These are phyloP conservation scores for Salix brachista DNA, from an alignment of 345 rosid species.

Conservation along the genomic window DNA sequence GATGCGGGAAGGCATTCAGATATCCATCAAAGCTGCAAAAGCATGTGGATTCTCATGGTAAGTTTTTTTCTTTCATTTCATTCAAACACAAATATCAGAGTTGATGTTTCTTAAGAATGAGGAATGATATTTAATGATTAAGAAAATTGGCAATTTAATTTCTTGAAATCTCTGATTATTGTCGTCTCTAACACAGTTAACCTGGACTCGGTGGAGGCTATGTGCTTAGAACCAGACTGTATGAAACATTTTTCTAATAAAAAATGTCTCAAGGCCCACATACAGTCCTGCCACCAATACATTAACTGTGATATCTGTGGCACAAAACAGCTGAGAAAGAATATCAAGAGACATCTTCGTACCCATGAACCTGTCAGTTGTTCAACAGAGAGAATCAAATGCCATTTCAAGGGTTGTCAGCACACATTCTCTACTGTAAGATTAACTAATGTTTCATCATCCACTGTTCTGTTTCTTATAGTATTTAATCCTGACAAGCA, in stretches of 20 bases:
- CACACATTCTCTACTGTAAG: slow-evolving; percentile 65
- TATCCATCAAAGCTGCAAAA: slow-evolving; percentile 54
- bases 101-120: not conserved
- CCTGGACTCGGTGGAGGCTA: slow-evolving; percentile 60
- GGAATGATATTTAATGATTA: too few relatives aligned
- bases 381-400: slow-evolving; percentile 39
- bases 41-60: slow-evolving; percentile 82
- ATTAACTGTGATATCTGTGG: slow-evolving; percentile 62
- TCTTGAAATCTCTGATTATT: slow-evolving; percentile 9
- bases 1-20: slow-evolving; percentile 75
- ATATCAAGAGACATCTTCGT: slow-evolving; percentile 65
- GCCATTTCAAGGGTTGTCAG: slow-evolving; percentile 57
- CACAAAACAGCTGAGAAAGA: slow-evolving; percentile 60
- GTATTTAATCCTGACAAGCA: not conserved
- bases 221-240: slow-evolving; percentile 72
- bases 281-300: slow-evolving; percentile 57
- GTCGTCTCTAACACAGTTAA: slow-evolving; percentile 46
- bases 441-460: not conserved
- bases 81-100: not conserved
- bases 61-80: slow-evolving; percentile 15
- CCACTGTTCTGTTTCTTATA: not conserved
- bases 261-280: slow-evolving; percentile 62
- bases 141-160: not conserved
- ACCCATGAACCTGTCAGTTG: slow-evolving; percentile 43
- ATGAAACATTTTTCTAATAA: slow-evolving; percentile 69